Percentiles rank a stretch among this genome's conserved stretches.
These are phyloP conservation scores for Phytophthora pisi DNA, from an alignment of 352 stramenopile genomes.

Conservation along the genomic window DNA sequence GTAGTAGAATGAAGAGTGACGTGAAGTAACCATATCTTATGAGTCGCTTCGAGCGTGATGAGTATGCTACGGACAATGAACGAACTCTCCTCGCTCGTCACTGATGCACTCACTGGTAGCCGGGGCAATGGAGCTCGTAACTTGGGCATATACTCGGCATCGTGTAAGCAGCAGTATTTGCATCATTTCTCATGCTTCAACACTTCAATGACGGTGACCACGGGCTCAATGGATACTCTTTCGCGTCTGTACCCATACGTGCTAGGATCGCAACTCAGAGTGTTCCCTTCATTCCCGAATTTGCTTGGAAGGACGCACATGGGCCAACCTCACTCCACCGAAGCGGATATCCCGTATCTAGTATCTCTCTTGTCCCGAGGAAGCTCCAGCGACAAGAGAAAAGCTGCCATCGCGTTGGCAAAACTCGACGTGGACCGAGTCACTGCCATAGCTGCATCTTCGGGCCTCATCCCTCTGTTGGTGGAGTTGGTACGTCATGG, in stretches of 20 bases:
- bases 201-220: neutral
- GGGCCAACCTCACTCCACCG: neutral
- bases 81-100: neutral
- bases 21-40: neutral
- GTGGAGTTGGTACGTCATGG: constrained; percentile 7
- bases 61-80: neutral
- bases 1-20: neutral
- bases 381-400: neutral
- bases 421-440: neutral
- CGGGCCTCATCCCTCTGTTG: constrained; percentile 3
- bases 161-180: neutral
- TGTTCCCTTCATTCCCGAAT: neutral
- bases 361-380: neutral
- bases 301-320: neutral
- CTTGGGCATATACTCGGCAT: neutral
- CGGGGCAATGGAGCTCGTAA: neutral
- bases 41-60: neutral
- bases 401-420: neutral
- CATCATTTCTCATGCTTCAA: neutral
- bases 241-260: neutral
- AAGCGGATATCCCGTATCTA: neutral
- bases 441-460: neutral
- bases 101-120: neutral
- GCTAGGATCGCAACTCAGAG: neutral
- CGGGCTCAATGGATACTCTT: neutral